Evolutionary conservation across 2,329 filamentous ascomycete species (phyloP), one percentile per base, ranked within the genome.

Genomic region (Xenoacremonium recifei): DNA sequence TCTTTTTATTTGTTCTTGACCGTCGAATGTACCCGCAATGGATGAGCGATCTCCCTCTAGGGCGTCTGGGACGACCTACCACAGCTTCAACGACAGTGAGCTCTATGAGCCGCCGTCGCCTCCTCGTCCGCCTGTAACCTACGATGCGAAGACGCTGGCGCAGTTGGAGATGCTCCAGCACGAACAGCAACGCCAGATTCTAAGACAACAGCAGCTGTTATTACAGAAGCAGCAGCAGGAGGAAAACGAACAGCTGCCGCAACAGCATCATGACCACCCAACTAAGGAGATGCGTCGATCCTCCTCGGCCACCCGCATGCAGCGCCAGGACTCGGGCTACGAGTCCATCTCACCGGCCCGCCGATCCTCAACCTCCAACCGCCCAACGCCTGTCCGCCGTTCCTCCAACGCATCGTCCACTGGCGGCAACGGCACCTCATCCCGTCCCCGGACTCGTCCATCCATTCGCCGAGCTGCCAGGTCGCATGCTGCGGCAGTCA

Each of bases 241-340:
- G n/a, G 50, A 51, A 12, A 37, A 13, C 23, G 23, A 27, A 13
- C 13, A 7, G 7, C 9, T 7, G 23, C n/a, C n/a, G n/a, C n/a
- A n/a, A n/a, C 23, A 27, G 13, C 23, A 27, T 9, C 23, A 27
- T 13, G 23, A 27, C 23, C 23, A 46, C 25, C 17, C 35, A 9
- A 40, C 19, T 7, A 49, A 61, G 19, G 57, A 59, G 17, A 55
- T 56, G n/a, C 59, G 60, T 17, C 54, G 52, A 17, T 66, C 65
- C 2, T 21, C 32, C 3, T 55, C 59, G 11, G 58, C 66, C 0
- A 52, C 57, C 35, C 66, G 65, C 41, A 79, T 80, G 67, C 69
- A 70, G 37, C 70, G 78, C 12, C 76, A 79, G 45, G 77, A 82
- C 55, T 81, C 78, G 1, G 78, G 78, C 23, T 81, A 82, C 51